These are phyloP conservation scores for Leptographium wingfieldii DNA, from an alignment of 2,329 filamentous ascomycete species.

Conservation along the genomic window DNA sequence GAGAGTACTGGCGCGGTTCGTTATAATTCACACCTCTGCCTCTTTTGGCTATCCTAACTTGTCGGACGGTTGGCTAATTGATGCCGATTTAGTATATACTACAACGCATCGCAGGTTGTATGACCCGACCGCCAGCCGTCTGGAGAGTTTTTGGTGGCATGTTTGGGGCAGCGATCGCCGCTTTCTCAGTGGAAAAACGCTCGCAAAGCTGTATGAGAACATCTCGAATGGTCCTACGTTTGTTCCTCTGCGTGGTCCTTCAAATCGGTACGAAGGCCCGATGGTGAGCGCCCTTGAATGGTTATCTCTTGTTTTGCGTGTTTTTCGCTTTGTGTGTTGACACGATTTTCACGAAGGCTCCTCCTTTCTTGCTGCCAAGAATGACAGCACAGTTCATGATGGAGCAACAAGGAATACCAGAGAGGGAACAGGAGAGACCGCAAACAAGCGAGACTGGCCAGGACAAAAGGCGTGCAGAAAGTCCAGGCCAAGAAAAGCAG, in stretches of 20 bases:
- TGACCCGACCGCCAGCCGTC: slow-evolving; percentile 48
- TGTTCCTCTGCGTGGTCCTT: slow-evolving; percentile 39
- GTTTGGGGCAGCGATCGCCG: slow-evolving; percentile 48
- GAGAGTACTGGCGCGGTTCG: slow-evolving; percentile 45
- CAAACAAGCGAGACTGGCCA: neutral
- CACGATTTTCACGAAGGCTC: neutral
- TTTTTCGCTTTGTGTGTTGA: neutral
- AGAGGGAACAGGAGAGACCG: neutral
- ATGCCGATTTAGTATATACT: slow-evolving; percentile 37
- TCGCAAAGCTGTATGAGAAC: slow-evolving; percentile 43
- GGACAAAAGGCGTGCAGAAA: too few relatives aligned
- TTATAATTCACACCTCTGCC: neutral
- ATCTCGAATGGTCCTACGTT: slow-evolving; percentile 46
- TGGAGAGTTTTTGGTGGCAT: slow-evolving; percentile 57
- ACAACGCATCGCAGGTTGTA: slow-evolving; percentile 44
- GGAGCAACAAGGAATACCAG: neutral
- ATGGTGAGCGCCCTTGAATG: slow-evolving; percentile 25
- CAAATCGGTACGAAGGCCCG: slow-evolving; percentile 39
- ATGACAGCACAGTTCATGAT: neutral
- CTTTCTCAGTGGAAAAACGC: slow-evolving; percentile 35
- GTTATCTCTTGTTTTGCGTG: neutral
- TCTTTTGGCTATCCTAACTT: neutral
- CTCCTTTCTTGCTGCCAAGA: neutral
- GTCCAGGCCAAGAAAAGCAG: too few relatives aligned
- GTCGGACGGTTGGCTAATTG: neutral